Conservation (phyloP, 2,329 filamentous ascomycete genomes). For the Venturia oleaginea region DNA sequence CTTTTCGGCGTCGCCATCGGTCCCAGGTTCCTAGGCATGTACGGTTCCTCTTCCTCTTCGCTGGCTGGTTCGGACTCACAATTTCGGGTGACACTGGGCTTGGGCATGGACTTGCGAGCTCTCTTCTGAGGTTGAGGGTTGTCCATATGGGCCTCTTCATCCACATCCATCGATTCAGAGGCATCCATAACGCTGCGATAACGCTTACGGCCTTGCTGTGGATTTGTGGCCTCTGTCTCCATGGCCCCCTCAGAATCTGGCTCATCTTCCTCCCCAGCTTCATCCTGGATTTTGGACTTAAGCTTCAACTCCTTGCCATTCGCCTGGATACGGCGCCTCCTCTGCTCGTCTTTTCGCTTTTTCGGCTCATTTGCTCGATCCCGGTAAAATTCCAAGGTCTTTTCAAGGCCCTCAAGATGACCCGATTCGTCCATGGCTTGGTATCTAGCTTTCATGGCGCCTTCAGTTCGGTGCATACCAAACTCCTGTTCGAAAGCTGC, state of each 20-base stretch:
- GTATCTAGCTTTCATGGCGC: conserved; percentile 1
- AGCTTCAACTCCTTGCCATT: not conserved
- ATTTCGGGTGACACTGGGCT: not conserved
- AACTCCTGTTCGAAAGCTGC: not conserved
- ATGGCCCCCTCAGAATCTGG: not conserved
- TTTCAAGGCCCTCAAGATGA: not conserved
- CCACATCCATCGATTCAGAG: not conserved
- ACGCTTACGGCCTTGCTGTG: not conserved
- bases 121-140: not conserved
- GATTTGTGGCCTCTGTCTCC: not conserved
- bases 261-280: not conserved
- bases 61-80: not conserved
- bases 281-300: not conserved
- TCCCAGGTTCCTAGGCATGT: not conserved
- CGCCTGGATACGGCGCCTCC: not conserved
- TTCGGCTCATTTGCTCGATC: not conserved
- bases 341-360: not conserved
- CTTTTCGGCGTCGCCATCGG: not conserved
- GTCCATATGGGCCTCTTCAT: not conserved
- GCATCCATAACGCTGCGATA: not conserved
- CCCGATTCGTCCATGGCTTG: conserved; percentile 3
- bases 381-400: not conserved
- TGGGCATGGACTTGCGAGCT: not conserved
- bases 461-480: not conserved
- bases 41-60: not conserved